These are phyloP conservation scores for Podaxis rugospora DNA, from an alignment of 768 basidiomycete species.

Conservation along the genomic window DNA sequence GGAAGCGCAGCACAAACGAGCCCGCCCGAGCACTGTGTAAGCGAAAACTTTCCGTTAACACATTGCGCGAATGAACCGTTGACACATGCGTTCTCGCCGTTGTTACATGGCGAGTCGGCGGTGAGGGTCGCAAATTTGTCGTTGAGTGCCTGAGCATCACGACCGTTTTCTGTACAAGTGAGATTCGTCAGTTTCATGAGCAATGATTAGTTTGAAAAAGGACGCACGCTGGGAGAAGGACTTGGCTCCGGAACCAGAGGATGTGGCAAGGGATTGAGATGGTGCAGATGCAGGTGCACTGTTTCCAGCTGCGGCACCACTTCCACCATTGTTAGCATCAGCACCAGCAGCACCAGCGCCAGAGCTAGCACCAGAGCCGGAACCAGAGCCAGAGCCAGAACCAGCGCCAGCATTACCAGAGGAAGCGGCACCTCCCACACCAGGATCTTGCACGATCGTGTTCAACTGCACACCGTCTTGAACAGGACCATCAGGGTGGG, in stretches of 20 bases:
- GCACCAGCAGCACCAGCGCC: neutral
- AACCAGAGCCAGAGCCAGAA: too few species aligned
- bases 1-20: constrained; percentile 47
- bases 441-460: constrained; percentile 31
- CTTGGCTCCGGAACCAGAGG: constrained; percentile 17
- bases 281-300: constrained; percentile 6
- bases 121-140: constrained; percentile 46
- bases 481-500: constrained; percentile 36
- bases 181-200: too few species aligned
- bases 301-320: constrained; percentile 16
- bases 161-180: constrained; percentile 34
- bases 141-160: constrained; percentile 47
- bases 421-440: constrained; percentile 7
- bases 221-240: constrained; percentile 22
- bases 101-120: constrained; percentile 40
- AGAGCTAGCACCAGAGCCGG: too few species aligned
- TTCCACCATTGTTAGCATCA: neutral
- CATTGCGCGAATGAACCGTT: constrained; percentile 47
- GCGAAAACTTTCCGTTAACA: constrained; percentile 39
- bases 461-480: constrained; percentile 41
- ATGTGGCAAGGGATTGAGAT: constrained; percentile 15
- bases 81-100: constrained; percentile 44
- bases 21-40: constrained; percentile 31
- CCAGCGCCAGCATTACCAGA: neutral
- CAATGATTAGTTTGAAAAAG: neutral